Percentiles rank a stretch among this genome's conserved stretches.
phyloP scores from a whole-genome alignment of 371 early-diverging fungal genomes.

The Mortierella sp. region DNA sequence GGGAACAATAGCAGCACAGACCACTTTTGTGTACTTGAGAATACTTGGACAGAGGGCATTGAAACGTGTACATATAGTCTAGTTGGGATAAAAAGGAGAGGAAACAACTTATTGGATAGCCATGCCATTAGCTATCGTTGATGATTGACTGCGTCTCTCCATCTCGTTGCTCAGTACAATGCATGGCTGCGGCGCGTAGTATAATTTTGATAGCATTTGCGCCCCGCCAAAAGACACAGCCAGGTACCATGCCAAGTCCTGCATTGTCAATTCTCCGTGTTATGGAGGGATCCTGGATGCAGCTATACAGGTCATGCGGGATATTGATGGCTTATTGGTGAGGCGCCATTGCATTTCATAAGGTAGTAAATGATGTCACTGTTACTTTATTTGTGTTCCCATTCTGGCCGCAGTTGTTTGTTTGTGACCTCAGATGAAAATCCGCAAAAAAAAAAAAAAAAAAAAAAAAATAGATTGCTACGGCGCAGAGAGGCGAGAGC shows the following conservation, averaged over 20 bases:
- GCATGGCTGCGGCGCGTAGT: background rate
- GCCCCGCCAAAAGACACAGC: too few relatives aligned
- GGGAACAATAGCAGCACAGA: background rate
- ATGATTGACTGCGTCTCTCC: too few relatives aligned
- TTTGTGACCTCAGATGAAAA: background rate
- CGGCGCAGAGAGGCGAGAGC: conserved; percentile 5
- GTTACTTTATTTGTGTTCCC: background rate
- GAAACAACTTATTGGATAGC: too few relatives aligned
- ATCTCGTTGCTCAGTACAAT: too few relatives aligned
- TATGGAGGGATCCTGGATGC: too few relatives aligned
- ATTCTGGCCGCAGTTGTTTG: conserved; percentile 5
- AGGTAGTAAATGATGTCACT: background rate
- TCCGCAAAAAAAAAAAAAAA: background rate
- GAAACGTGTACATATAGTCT: too few relatives aligned
- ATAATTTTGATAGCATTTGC: background rate
- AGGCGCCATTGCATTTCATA: background rate
- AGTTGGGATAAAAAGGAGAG: too few relatives aligned
- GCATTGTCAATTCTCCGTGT: too few relatives aligned
- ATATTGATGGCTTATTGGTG: too few relatives aligned
- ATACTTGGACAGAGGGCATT: too few relatives aligned
- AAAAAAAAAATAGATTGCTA: background rate
- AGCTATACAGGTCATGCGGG: too few relatives aligned
- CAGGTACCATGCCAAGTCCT: too few relatives aligned
- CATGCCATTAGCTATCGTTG: background rate
- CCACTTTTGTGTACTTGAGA: background rate